Evolutionary conservation across 23 red algal genomes (phyloP).

Genomic region (Gracilaria gracilis): DNA sequence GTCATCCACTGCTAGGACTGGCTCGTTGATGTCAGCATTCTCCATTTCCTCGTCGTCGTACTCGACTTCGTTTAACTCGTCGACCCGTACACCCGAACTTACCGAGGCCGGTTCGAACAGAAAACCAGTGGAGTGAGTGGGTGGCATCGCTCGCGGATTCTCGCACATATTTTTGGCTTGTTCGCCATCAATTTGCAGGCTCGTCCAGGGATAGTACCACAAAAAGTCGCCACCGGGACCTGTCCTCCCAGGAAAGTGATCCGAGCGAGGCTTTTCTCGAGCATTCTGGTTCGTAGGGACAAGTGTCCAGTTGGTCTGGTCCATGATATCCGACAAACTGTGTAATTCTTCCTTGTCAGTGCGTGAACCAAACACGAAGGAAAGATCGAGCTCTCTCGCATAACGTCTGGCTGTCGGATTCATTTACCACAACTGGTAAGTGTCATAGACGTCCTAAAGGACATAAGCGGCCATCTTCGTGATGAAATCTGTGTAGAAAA

Average conservation of each 20-base stretch:
- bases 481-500: slow-evolving; percentile 11
- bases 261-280: background rate
- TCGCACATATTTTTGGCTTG: background rate
- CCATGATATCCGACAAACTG: background rate
- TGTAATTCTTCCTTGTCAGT: background rate
- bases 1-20: background rate
- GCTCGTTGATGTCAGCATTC: background rate
- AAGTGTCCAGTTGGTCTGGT: background rate
- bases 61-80: background rate
- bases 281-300: background rate
- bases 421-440: slow-evolving; percentile 18
- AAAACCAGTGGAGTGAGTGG: slow-evolving; percentile 8
- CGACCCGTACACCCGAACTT: background rate
- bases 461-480: background rate
- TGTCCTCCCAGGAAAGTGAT: background rate
- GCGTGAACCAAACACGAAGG: background rate
- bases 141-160: slow-evolving; percentile 4
- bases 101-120: slow-evolving; percentile 15
- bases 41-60: background rate
- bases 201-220: slow-evolving; percentile 16
- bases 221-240: background rate
- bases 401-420: slow-evolving; percentile 3
- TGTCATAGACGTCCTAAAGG: slow-evolving; percentile 19
- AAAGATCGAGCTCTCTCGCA: slow-evolving; percentile 10
- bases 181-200: background rate